Conservation (phyloP, 108 stramenopile genomes). For the Epithemia pelagica region DNA sequence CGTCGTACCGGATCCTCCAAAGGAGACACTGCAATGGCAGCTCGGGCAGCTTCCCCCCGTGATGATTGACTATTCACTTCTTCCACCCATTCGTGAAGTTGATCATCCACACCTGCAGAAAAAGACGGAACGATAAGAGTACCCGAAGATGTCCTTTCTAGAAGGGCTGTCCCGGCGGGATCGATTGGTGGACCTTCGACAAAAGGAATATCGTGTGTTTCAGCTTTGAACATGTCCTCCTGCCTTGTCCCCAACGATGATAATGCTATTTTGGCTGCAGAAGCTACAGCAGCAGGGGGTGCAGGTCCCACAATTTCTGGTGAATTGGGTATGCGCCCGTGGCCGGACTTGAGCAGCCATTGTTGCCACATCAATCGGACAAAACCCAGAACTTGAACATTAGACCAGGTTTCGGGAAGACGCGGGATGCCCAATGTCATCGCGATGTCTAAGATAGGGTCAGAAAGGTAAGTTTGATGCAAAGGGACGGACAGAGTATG, state of each 20-base stretch:
- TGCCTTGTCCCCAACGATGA: conserved; percentile 46
- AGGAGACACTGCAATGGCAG: conserved; percentile 7
- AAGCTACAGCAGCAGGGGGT: conserved; percentile 66
- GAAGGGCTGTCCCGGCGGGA: conserved; percentile 53
- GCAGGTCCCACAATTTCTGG: conserved; percentile 41
- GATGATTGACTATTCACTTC: neutral
- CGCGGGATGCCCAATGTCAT: conserved; percentile 69
- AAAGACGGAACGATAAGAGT: conserved; percentile 5
- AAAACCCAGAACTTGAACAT: conserved; percentile 73
- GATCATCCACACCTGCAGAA: neutral
- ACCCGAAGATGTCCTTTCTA: conserved; percentile 65
- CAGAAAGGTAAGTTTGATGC: conserved; percentile 8
- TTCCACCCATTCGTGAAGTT: conserved; percentile 7
- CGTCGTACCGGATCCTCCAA: conserved; percentile 34
- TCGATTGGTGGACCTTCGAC: conserved; percentile 56
- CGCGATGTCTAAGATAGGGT: conserved; percentile 41
- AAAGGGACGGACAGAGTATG: neutral
- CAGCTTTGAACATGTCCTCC: conserved; percentile 39
- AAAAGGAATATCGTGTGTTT: conserved; percentile 34
- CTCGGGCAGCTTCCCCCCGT: conserved; percentile 19
- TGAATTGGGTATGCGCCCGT: conserved; percentile 6
- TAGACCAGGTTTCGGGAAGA: conserved; percentile 69
- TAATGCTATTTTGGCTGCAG: conserved; percentile 68
- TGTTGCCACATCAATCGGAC: conserved; percentile 76
- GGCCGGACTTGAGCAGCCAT: conserved; percentile 24